phyloP scores from a whole-genome alignment of 1,139 yeast genomes.

The Nakaseomyces uthaithaninus region DNA sequence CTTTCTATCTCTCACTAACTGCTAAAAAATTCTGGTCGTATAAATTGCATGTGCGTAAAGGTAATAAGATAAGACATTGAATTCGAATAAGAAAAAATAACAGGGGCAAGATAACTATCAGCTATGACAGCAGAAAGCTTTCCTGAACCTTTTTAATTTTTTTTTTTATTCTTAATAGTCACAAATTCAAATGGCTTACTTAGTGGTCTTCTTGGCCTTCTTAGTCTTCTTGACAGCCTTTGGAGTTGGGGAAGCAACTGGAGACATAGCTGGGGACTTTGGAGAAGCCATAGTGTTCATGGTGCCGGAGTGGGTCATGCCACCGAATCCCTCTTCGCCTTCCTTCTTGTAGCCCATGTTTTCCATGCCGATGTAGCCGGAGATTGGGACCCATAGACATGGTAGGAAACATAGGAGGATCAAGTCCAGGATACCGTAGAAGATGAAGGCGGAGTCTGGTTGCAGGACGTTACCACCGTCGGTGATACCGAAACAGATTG shows the following conservation, averaged over 20 bases:
- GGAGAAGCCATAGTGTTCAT: constrained; percentile 1
- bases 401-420: constrained; percentile 35
- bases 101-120: too few species aligned
- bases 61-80: too few species aligned
- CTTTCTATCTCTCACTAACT: too few species aligned
- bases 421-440: constrained; percentile 54
- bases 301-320: constrained; percentile 3
- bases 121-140: too few species aligned
- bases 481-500: constrained; percentile 51
- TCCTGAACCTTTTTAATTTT: neutral
- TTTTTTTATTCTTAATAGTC: too few species aligned
- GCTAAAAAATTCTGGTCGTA: too few species aligned
- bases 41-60: too few species aligned
- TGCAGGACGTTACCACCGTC: constrained; percentile 61
- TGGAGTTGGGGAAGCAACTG: constrained; percentile 7
- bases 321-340: neutral
- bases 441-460: constrained; percentile 56
- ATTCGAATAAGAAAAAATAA: too few species aligned
- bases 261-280: constrained; percentile 6
- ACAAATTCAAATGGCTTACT: neutral
- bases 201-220: constrained; percentile 12
- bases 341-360: constrained; percentile 2
- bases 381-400: constrained; percentile 19
- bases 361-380: constrained; percentile 22
- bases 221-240: constrained; percentile 12